These are phyloP conservation scores for Serendipita sp. DNA, from an alignment of 768 basidiomycete genomes.

Conservation along the genomic window DNA sequence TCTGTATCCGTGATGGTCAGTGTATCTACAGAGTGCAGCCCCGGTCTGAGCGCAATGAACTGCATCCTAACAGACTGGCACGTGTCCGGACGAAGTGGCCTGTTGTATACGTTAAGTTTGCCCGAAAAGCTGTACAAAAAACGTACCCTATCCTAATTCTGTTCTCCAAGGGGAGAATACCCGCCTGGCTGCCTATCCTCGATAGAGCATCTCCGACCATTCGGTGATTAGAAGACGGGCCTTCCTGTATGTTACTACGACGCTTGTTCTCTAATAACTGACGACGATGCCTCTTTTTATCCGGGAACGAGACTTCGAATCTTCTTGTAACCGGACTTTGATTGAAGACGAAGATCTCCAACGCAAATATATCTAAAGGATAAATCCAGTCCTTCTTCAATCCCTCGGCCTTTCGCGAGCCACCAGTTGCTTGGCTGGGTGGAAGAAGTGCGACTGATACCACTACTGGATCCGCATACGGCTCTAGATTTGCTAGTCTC, in stretches of 20 bases:
- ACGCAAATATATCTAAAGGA: slow-evolving; percentile 55
- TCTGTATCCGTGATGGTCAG: slow-evolving; percentile 62
- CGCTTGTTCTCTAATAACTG: slow-evolving; percentile 12
- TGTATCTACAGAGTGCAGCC: slow-evolving; percentile 59
- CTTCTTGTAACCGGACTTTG: slow-evolving; percentile 57
- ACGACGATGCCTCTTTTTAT: slow-evolving; percentile 27
- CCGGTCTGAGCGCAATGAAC: slow-evolving; percentile 64
- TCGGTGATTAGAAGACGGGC: slow-evolving; percentile 16
- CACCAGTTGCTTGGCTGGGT: slow-evolving; percentile 7
- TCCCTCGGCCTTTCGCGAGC: slow-evolving; percentile 10
- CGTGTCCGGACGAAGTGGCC: slow-evolving; percentile 61
- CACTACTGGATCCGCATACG: slow-evolving; percentile 40
- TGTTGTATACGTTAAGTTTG: slow-evolving; percentile 17
- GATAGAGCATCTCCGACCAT: neutral
- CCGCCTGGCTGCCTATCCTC: slow-evolving; percentile 24
- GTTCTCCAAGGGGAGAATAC: slow-evolving; percentile 62
- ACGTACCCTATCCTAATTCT: slow-evolving; percentile 64
- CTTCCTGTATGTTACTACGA: neutral
- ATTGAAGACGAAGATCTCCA: slow-evolving; percentile 82
- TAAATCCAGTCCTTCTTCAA: slow-evolving; percentile 36
- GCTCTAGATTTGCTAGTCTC: slow-evolving; percentile 23
- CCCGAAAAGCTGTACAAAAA: neutral
- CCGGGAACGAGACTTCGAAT: slow-evolving; percentile 60
- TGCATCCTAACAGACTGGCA: slow-evolving; percentile 80
- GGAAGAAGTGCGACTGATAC: slow-evolving; percentile 46